Evolutionary conservation across 2,329 filamentous ascomycete species (phyloP), one percentile per base, ranked within the genome.

Genomic region (Myriosclerotinia duriaeana): DNA sequence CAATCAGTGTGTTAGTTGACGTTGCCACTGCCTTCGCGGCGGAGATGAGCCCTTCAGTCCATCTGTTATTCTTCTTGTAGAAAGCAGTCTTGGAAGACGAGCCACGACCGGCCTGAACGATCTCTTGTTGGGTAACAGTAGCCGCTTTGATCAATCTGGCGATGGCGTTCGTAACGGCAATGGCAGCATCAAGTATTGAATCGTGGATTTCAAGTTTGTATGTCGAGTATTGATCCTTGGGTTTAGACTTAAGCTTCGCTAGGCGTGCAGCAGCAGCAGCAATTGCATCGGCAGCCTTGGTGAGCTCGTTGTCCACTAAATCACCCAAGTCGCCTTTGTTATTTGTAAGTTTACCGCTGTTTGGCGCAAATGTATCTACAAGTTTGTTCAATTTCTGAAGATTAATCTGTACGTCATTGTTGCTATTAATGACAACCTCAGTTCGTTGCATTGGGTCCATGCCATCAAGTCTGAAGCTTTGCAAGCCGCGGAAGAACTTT

Each of bases 31-130:
- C 95, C 81, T 99, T 99, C 71, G 95, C 94, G 0, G 95, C 95
- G 48, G 92, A 97, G 76, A 99, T 97, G 68, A 99, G 87, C 58
- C 95, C 95, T 76, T 99, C 95, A 0, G 95, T 99, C 95, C 95
- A 99, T 63, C 95, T 87, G 80, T 98, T 99, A 85, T 99, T 97
- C 83, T 98, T 98, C 85, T 98, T 98, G 88, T 99, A 99, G 79
- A 99, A 99, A 34, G 93, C 93, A 2, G 93, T 96, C 67, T 89
- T 87, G 54, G 92, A 96, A 62, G 91, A 92, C 36, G 89, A 90
- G 46, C 95, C 95, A 26, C 91, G 89, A 9, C 95, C 95, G 70
- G 96, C 92, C 71, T 93, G 89, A 53, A 99, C 95, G 76, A 99
- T 99, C 80, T 99, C 95, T 77, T 96, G 89, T 78, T 99, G 95